phyloP scores from a whole-genome alignment of 345 rosid species.

The Eucalyptus polyanthemos region DNA sequence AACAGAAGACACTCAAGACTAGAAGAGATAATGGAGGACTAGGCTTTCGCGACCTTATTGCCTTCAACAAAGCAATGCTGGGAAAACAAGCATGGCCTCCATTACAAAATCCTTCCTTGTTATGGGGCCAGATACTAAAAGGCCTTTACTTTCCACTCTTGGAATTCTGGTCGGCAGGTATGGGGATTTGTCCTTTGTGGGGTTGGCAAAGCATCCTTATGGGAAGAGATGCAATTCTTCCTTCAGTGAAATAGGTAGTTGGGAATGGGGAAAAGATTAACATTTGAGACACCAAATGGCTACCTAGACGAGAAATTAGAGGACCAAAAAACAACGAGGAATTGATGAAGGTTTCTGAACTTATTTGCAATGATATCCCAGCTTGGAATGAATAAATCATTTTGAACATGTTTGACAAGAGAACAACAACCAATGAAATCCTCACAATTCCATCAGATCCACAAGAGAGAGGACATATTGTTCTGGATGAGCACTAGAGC shows the following conservation, averaged over 20 bases:
- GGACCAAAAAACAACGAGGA: neutral
- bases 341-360: neutral
- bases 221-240: neutral
- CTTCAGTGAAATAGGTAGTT: neutral
- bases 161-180: neutral
- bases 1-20: neutral
- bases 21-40: neutral
- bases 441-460: neutral
- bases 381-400: neutral
- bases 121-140: neutral
- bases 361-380: neutral
- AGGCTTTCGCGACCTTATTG: neutral
- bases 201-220: neutral
- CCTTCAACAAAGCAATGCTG: neutral
- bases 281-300: neutral
- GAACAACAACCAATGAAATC: neutral
- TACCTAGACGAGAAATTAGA: neutral
- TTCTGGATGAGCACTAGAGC: neutral
- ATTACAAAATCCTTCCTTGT: neutral
- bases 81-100: neutral
- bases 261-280: neutral
- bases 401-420: neutral
- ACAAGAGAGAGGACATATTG: neutral
- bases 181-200: neutral
- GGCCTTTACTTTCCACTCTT: neutral